Evolutionary conservation across 2,329 filamentous ascomycete genomes (phyloP).

Genomic region (Colletotrichum lentis): DNA sequence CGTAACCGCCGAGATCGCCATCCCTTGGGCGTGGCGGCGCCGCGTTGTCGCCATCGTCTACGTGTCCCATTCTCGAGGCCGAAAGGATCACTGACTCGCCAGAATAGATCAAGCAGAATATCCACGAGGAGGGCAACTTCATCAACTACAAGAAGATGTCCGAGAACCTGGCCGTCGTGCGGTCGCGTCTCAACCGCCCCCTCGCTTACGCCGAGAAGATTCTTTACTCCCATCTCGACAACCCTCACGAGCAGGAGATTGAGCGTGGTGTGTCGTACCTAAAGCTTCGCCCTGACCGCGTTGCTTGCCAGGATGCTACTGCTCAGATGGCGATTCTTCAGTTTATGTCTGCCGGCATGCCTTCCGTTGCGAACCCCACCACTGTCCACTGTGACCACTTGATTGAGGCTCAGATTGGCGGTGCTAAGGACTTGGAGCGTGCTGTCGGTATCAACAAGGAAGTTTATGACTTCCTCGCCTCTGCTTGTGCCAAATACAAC

Average conservation of each 20-base stretch:
- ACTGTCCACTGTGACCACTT: conserved; percentile 99
- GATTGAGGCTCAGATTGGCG: conserved; percentile 96
- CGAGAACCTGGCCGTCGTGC: conserved; percentile 93
- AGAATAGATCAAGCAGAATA: conserved; percentile 85
- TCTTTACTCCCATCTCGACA: conserved; percentile 97
- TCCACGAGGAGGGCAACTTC: conserved; percentile 93
- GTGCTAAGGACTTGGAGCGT: conserved; percentile 89
- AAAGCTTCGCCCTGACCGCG: conserved; percentile 94
- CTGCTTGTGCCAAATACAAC: conserved; percentile 98
- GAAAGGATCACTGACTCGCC: conserved; percentile 17
- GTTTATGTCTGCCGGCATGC: conserved; percentile 99
- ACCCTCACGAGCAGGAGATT: conserved; percentile 95
- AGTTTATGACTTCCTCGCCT: conserved; percentile 96
- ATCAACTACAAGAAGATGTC: conserved; percentile 99
- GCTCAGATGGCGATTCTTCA: conserved; percentile 99
- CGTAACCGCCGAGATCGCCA: too few relatives aligned
- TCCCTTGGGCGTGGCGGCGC: not conserved
- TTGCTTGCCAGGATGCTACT: conserved; percentile 99
- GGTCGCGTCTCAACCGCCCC: conserved; percentile 87
- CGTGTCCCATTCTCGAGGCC: not conserved
- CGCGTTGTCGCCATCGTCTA: not conserved
- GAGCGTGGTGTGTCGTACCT: conserved; percentile 95
- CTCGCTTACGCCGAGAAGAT: conserved; percentile 98
- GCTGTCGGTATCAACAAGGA: conserved; percentile 97
- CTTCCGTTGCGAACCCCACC: conserved; percentile 88